Conservation (phyloP, 805 yeast species). For the Pichia occidentalis region DNA sequence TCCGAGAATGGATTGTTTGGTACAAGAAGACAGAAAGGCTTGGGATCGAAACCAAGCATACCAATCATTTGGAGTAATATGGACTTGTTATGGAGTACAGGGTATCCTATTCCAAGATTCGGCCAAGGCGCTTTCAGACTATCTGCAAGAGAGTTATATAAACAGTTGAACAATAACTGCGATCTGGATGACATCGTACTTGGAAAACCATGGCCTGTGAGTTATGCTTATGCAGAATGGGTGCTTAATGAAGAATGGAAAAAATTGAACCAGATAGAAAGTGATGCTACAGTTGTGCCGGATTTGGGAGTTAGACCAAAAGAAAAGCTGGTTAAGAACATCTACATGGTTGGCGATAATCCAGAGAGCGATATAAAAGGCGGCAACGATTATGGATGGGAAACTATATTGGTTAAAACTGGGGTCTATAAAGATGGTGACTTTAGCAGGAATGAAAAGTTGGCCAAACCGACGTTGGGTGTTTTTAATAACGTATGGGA, state of each 20-base stretch:
- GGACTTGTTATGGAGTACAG: constrained; percentile 86
- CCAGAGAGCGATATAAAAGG: constrained; percentile 91
- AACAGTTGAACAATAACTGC: constrained; percentile 30
- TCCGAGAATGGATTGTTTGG: constrained; percentile 59
- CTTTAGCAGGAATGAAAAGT: constrained; percentile 23
- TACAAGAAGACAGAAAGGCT: constrained; percentile 48
- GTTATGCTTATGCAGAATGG: constrained; percentile 77
- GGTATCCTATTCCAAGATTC: constrained; percentile 66
- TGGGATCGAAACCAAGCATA: constrained; percentile 39
- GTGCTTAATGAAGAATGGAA: constrained; percentile 49
- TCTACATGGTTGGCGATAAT: constrained; percentile 96
- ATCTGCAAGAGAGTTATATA: constrained; percentile 53
- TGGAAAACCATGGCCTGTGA: constrained; percentile 76
- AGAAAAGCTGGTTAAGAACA: constrained; percentile 41
- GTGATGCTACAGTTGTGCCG: constrained; percentile 31
- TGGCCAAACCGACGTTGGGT: constrained; percentile 43
- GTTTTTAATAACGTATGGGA: constrained; percentile 42
- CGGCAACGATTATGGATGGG: constrained; percentile 85
- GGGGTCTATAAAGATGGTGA: constrained; percentile 77
- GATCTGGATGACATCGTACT: constrained; percentile 48
- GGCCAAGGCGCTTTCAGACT: constrained; percentile 88
- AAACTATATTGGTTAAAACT: constrained; percentile 71
- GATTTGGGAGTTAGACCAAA: constrained; percentile 35
- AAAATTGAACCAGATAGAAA: constrained; percentile 18
- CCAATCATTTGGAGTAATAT: constrained; percentile 79